A percentile compares a stretch with the other conserved stretches of the same genome.
These are phyloP conservation scores for Huntiella savannae DNA, from an alignment of 2,329 filamentous ascomycete genomes.

Conservation along the genomic window DNA sequence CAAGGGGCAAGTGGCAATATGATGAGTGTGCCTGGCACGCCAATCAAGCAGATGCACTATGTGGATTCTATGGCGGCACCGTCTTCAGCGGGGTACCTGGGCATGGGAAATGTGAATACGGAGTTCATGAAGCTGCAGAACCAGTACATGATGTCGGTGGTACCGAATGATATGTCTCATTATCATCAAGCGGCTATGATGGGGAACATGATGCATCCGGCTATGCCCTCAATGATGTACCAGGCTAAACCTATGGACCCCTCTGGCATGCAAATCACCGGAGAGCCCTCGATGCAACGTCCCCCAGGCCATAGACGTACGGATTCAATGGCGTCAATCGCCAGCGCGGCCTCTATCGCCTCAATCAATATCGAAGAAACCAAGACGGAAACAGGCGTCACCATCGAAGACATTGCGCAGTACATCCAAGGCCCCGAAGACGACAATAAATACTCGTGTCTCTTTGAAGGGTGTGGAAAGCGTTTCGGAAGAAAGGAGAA, in stretches of 20 bases:
- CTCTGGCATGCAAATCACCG: background rate
- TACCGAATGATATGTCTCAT: slow-evolving; percentile 6
- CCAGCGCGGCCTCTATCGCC: slow-evolving; percentile 38
- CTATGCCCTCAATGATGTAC: slow-evolving; percentile 7
- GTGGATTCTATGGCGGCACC: slow-evolving; percentile 23
- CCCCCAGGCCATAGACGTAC: slow-evolving; percentile 30
- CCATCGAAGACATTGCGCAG: slow-evolving; percentile 61
- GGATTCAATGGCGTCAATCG: slow-evolving; percentile 39
- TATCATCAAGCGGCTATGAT: slow-evolving; percentile 9
- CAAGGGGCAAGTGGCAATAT: slow-evolving; percentile 13
- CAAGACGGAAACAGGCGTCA: slow-evolving; percentile 65
- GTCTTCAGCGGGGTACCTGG: slow-evolving; percentile 37
- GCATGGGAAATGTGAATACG: slow-evolving; percentile 28
- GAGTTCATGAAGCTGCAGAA: slow-evolving; percentile 24
- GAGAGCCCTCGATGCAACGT: slow-evolving; percentile 7
- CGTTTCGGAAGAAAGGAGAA: slow-evolving; percentile 95
- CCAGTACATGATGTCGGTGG: slow-evolving; percentile 4
- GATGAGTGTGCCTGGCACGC: slow-evolving; percentile 8
- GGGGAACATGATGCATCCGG: slow-evolving; percentile 8
- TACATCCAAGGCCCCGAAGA: slow-evolving; percentile 57
- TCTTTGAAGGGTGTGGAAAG: slow-evolving; percentile 65
- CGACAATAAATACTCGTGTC: slow-evolving; percentile 62
- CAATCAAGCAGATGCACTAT: slow-evolving; percentile 22
- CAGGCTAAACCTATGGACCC: slow-evolving; percentile 3
- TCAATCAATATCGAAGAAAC: slow-evolving; percentile 46